These are phyloP conservation scores for Chrysosporium queenslandicum DNA, from an alignment of 2,329 filamentous ascomycete species.

Conservation along the genomic window DNA sequence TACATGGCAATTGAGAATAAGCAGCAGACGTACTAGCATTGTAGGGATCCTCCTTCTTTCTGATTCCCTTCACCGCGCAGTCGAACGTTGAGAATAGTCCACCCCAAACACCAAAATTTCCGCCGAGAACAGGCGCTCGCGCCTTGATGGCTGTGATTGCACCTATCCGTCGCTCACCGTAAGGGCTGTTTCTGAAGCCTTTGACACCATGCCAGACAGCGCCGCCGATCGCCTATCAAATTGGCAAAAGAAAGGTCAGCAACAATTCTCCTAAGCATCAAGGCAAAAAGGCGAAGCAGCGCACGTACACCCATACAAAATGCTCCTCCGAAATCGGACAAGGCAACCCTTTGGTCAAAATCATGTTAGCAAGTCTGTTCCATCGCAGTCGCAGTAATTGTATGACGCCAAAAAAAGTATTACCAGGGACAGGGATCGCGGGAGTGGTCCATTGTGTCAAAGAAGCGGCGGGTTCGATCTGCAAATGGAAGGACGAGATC, in stretches of 20 bases:
- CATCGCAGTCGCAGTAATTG: no score
- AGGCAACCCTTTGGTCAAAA: constrained; percentile 52
- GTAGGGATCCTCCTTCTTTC: constrained; percentile 96
- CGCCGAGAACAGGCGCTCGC: constrained; percentile 86
- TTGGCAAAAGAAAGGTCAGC: constrained; percentile 13
- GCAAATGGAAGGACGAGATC: background rate
- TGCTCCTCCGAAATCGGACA: constrained; percentile 95
- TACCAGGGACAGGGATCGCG: constrained; percentile 85
- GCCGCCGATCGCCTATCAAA: constrained; percentile 56
- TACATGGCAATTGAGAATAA: background rate
- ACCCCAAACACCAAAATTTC: constrained; percentile 97
- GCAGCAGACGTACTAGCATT: constrained; percentile 60
- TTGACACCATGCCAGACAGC: constrained; percentile 96
- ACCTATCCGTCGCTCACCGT: constrained; percentile 91
- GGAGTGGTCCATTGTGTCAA: constrained; percentile 69
- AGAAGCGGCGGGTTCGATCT: background rate
- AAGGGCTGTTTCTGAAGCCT: constrained; percentile 78
- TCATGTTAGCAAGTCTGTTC: background rate
- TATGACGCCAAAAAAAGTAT: background rate
- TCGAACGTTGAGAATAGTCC: constrained; percentile 93
- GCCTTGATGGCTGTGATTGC: constrained; percentile 96
- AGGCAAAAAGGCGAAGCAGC: constrained; percentile 9
- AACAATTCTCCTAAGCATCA: background rate
- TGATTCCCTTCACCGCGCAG: constrained; percentile 86
- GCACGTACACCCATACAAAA: constrained; percentile 89